Percentiles rank a stretch among this genome's conserved stretches.
Evolutionary conservation across 2,329 filamentous ascomycete species (phyloP).

Genomic region (Xylaria digitata): DNA sequence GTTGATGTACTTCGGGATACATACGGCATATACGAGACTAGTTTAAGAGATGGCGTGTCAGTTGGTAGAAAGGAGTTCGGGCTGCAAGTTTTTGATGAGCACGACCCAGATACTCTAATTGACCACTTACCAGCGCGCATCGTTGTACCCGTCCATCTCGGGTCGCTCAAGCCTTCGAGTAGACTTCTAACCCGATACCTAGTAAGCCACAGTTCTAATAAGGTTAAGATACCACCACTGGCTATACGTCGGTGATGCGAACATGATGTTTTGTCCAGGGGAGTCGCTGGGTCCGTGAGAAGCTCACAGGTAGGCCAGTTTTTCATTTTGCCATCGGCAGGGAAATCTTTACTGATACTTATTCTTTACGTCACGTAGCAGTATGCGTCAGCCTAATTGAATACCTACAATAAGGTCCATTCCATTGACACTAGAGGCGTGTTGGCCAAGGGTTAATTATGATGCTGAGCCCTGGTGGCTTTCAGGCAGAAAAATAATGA

Average conservation of each 20-base stretch:
- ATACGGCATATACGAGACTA: conserved; percentile 60
- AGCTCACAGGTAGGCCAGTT: neutral
- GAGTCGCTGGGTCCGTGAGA: neutral
- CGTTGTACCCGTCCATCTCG: conserved; percentile 28
- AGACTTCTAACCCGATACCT: neutral
- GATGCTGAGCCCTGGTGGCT: conserved; percentile 24
- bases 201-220: neutral
- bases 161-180: neutral
- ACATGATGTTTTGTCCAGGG: neutral
- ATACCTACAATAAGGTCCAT: neutral
- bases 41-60: neutral
- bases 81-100: neutral
- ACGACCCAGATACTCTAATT: neutral
- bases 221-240: neutral
- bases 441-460: neutral
- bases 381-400: conserved; percentile 7
- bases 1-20: conserved; percentile 32
- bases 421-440: too few relatives aligned
- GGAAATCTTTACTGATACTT: conserved; percentile 1
- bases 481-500: conserved; percentile 51
- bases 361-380: neutral
- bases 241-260: neutral
- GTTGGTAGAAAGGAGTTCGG: conserved; percentile 1
- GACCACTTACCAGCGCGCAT: conserved; percentile 33
- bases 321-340: neutral